These are phyloP conservation scores for Nigrospora oryzae DNA, from an alignment of 2,329 filamentous ascomycete genomes.

Conservation along the genomic window DNA sequence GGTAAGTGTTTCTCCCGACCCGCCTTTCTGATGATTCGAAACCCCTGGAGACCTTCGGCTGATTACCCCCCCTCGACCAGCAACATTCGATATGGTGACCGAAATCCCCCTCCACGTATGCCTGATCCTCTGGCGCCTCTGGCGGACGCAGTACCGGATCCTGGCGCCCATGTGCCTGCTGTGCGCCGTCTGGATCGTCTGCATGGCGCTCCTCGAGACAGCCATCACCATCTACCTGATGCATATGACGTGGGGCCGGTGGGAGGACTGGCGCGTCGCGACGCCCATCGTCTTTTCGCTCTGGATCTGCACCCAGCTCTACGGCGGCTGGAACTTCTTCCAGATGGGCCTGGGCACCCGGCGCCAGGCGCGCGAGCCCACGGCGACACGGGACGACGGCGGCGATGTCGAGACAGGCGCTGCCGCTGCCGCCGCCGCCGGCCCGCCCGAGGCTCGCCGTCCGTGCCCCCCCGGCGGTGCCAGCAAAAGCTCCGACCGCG, in stretches of 20 bases:
- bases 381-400: no score
- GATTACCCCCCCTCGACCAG: neutral
- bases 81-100: neutral
- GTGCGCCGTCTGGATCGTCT: neutral
- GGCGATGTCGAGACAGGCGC: no score
- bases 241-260: neutral
- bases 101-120: neutral
- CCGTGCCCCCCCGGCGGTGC: no score
- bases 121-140: neutral
- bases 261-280: neutral
- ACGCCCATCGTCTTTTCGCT: slow-evolving; percentile 1
- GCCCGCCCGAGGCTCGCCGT: no score
- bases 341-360: no score
- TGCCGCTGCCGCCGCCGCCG: no score
- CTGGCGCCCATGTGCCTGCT: neutral
- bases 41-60: no score
- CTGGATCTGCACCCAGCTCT: slow-evolving; percentile 1
- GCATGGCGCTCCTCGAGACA: neutral
- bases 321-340: neutral
- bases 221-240: neutral
- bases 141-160: neutral
- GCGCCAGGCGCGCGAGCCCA: no score
- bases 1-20: no score
- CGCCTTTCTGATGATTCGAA: no score
- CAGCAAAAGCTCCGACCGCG: no score